Evolutionary conservation across 345 rosid genomes (phyloP), one percentile per base, ranked within the genome.

Genomic region (Euphorbia lathyris): DNA sequence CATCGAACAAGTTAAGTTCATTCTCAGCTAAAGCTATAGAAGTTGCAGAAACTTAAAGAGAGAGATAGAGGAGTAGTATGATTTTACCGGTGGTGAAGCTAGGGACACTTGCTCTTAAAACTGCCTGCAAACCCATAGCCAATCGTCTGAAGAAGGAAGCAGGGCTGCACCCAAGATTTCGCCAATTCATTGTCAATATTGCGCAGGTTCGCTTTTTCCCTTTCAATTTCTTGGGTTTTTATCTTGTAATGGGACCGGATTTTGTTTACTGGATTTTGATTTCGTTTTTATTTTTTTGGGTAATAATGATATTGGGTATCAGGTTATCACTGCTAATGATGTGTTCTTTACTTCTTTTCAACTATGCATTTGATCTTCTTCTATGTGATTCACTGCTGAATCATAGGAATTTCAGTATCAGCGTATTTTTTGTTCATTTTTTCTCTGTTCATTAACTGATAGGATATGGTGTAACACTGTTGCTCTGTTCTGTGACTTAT

Each of bases 131-230:
- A 79, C 98, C 97, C 77, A 78, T 93, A 25, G 95, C 97, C 65
- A 87, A 81, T 76, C 87, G 90, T 29, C 87, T 93, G 69, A 93
- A 93, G 81, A 87, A 84, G 65, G 84, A 87, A 75, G 97, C 97
- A 32, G 85, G 88, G 1, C 62, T 79, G 20, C 86, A 84, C 75
- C 92, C 95, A 53, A 80, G 72, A 69, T 90, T 90, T 80, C 91
- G 98, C 47, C 86, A 80, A 76, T 68, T 83, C 74, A 92, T 90
- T 79, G 76, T 90, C 84, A 80, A 82, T 76, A 65, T 93, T 64
- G 98, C 98, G 53, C 97, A 93, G 97, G 91, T 85, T 59, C 52
- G 58, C 51, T 58, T 17, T 6, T 22, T 55, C 55, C n/a, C 32
- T 0, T 12, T 55, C 25, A 40, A 22, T 9, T 1, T 23, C 32